phyloP scores from a whole-genome alignment of 768 basidiomycete species.

The Rubroboletus pulcherrimus region DNA sequence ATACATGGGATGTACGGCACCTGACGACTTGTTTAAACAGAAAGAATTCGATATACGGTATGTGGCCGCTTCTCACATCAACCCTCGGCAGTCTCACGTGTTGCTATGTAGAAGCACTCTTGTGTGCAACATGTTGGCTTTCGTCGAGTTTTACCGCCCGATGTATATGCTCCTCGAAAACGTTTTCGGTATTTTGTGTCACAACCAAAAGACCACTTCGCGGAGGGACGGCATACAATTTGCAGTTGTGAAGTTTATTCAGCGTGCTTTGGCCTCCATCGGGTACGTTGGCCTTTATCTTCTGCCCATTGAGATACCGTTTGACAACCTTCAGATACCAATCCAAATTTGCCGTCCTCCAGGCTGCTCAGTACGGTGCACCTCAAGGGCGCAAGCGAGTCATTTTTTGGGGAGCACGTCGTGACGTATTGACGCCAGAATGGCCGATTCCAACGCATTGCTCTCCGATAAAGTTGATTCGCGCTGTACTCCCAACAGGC shows the following conservation, averaged over 20 bases:
- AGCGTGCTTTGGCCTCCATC: conserved; percentile 54
- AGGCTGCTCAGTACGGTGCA: conserved; percentile 69
- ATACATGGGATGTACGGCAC: neutral
- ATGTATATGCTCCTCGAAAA: conserved; percentile 70
- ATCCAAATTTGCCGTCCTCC: conserved; percentile 57
- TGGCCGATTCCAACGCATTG: conserved; percentile 65
- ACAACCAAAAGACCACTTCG: conserved; percentile 42
- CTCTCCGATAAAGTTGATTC: conserved; percentile 34
- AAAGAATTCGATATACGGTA: conserved; percentile 60
- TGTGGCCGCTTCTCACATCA: neutral
- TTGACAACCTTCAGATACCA: conserved; percentile 45
- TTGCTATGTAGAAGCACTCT: conserved; percentile 48
- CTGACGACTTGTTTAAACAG: conserved; percentile 29
- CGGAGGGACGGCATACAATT: conserved; percentile 40
- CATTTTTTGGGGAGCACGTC: conserved; percentile 65
- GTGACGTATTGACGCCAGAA: conserved; percentile 52
- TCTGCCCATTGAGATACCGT: neutral
- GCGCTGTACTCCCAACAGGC: conserved; percentile 43
- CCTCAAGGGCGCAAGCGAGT: conserved; percentile 66
- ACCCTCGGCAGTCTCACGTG: neutral
- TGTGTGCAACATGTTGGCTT: conserved; percentile 67
- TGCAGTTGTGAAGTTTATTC: conserved; percentile 66
- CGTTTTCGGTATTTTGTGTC: conserved; percentile 56
- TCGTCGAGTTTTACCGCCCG: conserved; percentile 62
- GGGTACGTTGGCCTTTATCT: conserved; percentile 45